These are phyloP conservation scores for Sporisorium exsertum DNA, from an alignment of 1,284 basidiomycete genomes.

Conservation along the genomic window DNA sequence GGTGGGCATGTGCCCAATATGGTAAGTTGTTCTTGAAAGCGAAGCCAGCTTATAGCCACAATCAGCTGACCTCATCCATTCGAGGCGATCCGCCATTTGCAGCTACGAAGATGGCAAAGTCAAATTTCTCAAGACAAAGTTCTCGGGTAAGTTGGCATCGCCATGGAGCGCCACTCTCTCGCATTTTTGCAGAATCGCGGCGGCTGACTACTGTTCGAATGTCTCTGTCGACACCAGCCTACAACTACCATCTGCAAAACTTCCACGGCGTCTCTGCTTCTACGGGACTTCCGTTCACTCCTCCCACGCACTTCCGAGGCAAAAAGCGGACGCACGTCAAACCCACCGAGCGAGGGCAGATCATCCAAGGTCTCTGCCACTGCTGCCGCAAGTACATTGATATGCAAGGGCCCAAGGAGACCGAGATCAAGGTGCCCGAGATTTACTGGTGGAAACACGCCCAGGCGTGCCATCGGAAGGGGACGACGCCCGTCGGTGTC, in stretches of 20 bases:
- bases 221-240: constrained; percentile 24
- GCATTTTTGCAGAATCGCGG: neutral
- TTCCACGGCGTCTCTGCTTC: constrained; percentile 48
- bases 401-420: constrained; percentile 36
- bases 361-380: constrained; percentile 46
- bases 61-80: neutral
- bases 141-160: constrained; percentile 35
- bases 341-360: constrained; percentile 17
- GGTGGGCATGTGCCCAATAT: constrained; percentile 56
- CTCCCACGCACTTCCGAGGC: constrained; percentile 39
- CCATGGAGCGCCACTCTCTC: neutral
- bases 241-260: constrained; percentile 60
- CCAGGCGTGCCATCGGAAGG: constrained; percentile 32
- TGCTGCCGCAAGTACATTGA: constrained; percentile 42
- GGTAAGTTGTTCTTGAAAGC: constrained; percentile 20
- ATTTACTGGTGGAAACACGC: constrained; percentile 59
- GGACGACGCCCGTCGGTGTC: constrained; percentile 7
- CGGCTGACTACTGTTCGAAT: neutral
- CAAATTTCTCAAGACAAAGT: constrained; percentile 51
- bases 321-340: constrained; percentile 13
- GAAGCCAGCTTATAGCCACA: neutral
- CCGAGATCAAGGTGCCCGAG: constrained; percentile 47
- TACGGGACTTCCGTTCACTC: constrained; percentile 47
- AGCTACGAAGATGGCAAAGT: constrained; percentile 47
- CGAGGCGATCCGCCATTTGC: neutral